These are phyloP conservation scores for Hypericum perforatum DNA, from an alignment of 345 rosid species.

Conservation along the genomic window DNA sequence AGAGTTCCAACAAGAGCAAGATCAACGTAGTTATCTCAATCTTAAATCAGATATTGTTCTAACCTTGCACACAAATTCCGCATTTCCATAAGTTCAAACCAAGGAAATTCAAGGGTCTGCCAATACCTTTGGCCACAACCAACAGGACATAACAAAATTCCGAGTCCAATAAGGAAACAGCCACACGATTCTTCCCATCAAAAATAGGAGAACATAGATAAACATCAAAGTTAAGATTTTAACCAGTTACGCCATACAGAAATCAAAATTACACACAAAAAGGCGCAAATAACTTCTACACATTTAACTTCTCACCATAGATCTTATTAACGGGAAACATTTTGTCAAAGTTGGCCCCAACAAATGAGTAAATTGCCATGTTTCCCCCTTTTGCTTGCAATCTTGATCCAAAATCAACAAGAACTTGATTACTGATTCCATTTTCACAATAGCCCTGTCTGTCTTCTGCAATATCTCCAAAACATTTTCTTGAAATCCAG, in stretches of 20 bases:
- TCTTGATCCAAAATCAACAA: conserved; percentile 38
- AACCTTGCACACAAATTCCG: too few relatives aligned
- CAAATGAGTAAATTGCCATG: conserved; percentile 63
- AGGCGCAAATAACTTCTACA: not conserved
- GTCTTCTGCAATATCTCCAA: conserved; percentile 33
- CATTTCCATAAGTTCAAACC: too few relatives aligned
- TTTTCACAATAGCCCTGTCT: conserved; percentile 27
- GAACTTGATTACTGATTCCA: conserved; percentile 47
- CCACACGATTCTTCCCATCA: not conserved
- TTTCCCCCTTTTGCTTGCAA: conserved; percentile 44
- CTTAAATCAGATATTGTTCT: too few relatives aligned
- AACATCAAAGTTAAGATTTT: too few relatives aligned
- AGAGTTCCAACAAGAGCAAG: too few relatives aligned
- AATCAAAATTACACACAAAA: too few relatives aligned
- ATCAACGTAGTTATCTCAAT: too few relatives aligned
- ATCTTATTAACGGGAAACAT: conserved; percentile 56
- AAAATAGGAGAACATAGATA: too few relatives aligned
- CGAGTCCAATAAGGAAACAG: not conserved
- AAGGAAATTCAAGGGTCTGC: not conserved
- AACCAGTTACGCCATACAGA: too few relatives aligned
- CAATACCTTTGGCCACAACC: too few relatives aligned
- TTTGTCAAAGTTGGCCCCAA: conserved; percentile 64
- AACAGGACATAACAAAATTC: too few relatives aligned
- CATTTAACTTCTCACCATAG: conserved; percentile 48
- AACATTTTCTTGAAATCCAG: conserved; percentile 49